Evolutionary conservation across 176 grass and related monocot genomes (phyloP).

Genomic region (Panicum miliaceum): DNA sequence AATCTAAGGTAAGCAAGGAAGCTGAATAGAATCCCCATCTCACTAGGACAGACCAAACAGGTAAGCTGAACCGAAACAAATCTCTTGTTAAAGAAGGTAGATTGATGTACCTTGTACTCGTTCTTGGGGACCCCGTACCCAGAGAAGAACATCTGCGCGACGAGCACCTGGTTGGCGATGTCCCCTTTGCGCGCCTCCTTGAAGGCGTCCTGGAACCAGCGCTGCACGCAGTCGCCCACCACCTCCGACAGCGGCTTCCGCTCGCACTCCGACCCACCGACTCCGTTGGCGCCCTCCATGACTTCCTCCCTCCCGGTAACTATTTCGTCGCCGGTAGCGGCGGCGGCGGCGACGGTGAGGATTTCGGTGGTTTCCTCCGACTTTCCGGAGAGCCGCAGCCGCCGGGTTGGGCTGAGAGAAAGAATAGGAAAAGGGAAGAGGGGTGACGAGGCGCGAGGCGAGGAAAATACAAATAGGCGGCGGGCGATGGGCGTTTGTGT

Average conservation of each 20-base stretch:
- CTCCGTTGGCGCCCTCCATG: slow-evolving; percentile 46
- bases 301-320: not conserved
- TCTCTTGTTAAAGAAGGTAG: not conserved
- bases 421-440: too few relatives aligned
- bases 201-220: slow-evolving; percentile 87
- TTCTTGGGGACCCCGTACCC: slow-evolving; percentile 70
- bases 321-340: not conserved
- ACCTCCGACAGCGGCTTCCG: slow-evolving; percentile 69
- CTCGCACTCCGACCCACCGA: not conserved
- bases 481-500: slow-evolving; percentile 12
- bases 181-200: slow-evolving; percentile 76
- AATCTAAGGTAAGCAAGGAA: not conserved
- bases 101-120: slow-evolving; percentile 61
- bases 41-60: not conserved
- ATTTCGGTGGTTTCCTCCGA: not conserved
- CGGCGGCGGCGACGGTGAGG: not conserved
- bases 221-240: slow-evolving; percentile 75
- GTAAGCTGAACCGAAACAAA: not conserved
- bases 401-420: not conserved
- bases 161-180: slow-evolving; percentile 70
- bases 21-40: slow-evolving; percentile 24
- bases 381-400: not conserved
- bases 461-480: slow-evolving; percentile 33
- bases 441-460: slow-evolving; percentile 18
- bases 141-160: slow-evolving; percentile 88